Conservation (phyloP, 768 basidiomycete genomes). For the Tephrocybe sp. region DNA sequence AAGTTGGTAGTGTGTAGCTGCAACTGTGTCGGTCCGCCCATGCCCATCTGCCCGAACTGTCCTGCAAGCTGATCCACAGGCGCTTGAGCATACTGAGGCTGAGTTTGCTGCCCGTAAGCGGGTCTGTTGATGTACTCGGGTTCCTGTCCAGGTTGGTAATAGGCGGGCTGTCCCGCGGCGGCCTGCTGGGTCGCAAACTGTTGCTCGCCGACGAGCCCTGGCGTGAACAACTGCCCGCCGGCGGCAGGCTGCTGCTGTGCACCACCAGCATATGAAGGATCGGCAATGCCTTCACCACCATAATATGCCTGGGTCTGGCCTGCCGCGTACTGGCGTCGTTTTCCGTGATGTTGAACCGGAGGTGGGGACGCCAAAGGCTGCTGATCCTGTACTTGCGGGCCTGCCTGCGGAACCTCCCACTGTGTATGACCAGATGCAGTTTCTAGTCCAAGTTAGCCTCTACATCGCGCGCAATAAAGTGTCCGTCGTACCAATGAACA, state of each 20-base stretch:
- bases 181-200: conserved; percentile 64
- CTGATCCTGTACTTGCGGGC: conserved; percentile 33
- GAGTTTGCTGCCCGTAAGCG: conserved; percentile 33
- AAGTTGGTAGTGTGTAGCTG: conserved; percentile 87
- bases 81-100: conserved; percentile 43
- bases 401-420: conserved; percentile 63
- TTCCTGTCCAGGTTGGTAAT: conserved; percentile 43
- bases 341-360: conserved; percentile 44
- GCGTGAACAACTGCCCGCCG: conserved; percentile 74
- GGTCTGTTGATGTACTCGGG: conserved; percentile 48
- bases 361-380: conserved; percentile 42
- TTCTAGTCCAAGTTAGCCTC: conserved; percentile 48
- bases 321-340: conserved; percentile 91
- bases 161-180: conserved; percentile 31
- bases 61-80: conserved; percentile 66
- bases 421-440: conserved; percentile 79
- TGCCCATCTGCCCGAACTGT: conserved; percentile 88
- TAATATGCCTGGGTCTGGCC: conserved; percentile 93
- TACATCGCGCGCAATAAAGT: conserved; percentile 9
- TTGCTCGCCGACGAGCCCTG: conserved; percentile 71
- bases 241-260: conserved; percentile 37
- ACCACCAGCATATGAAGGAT: conserved; percentile 39
- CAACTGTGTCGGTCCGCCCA: conserved; percentile 75
- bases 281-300: conserved; percentile 43
- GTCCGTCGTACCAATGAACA: conserved; percentile 77